Base-by-base conservation (phyloP, 345 rosid species). In the Salix brachista region DNA sequence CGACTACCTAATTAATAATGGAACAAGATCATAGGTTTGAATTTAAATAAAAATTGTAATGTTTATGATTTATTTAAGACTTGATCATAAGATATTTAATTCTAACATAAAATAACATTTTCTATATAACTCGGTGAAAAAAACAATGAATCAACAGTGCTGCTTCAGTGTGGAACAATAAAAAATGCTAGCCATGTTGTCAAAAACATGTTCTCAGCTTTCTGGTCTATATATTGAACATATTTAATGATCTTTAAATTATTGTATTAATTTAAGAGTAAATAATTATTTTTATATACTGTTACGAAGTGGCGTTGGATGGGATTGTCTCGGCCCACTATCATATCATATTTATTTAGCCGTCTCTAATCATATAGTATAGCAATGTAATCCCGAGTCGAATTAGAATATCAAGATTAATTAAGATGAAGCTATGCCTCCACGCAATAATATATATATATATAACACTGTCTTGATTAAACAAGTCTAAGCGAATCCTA, bases 241-340 rank as follows among this genome's bases (percentile, higher is more conserved):
- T 34, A 41, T 44, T 48, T 8, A n/a, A 75, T 42, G 32, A 32
- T 9, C 4, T 12, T 30, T 71, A 18, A 52, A 52, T 32, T 34
- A 23, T 5, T 58, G 10, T 10, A 58, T 12, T 58, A 8, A n/a
- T 34, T 34, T 34, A 23, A 2, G 8, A 56, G 23, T 3, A 4
- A 4, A n/a, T 56, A 10, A 58, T 58, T 58, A 0, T 10, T 23
- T n/a, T 9, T n/a, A 6, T 17, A 56, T n/a, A 56, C 11, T 0
- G 61, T 56, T 56, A 56, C 0, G 9, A 56, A n/a, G 28, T n/a
- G 28, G 16, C 26, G 3, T 23, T n/a, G 16, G 28, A 58, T 65
- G 61, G 34, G 76, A 62, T 75, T 83, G 80, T 75, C 86, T 68
- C 17, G 11, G 76, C 77, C 81, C 80, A 79, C 81, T 37, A 32